Evolutionary conservation across 1,139 yeast genomes (phyloP).

Genomic region (Kazachstania sp.): DNA sequence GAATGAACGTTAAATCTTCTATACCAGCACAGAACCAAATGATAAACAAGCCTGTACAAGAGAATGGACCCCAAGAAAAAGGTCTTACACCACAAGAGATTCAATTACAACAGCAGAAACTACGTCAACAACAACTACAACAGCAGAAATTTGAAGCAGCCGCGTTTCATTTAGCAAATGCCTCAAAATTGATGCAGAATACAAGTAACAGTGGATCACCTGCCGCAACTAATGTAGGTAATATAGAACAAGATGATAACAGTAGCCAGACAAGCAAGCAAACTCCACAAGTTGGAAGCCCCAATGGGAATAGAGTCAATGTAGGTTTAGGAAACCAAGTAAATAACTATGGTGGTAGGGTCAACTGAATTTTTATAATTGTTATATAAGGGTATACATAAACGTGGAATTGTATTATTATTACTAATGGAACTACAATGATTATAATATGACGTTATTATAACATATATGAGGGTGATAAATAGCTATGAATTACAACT

Average conservation of each 20-base stretch:
- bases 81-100: conserved; percentile 29
- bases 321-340: conserved; percentile 17
- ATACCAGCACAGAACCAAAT: background rate
- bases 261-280: conserved; percentile 8
- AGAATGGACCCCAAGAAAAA: conserved; percentile 15
- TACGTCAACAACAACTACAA: conserved; percentile 33
- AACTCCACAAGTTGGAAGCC: conserved; percentile 11
- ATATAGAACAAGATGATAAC: conserved; percentile 11
- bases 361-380: conserved; percentile 11
- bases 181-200: conserved; percentile 24
- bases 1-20: no score
- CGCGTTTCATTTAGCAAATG: conserved; percentile 25
- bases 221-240: conserved; percentile 5
- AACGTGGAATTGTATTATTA: background rate
- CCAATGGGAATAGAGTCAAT: conserved; percentile 20
- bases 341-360: conserved; percentile 19
- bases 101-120: conserved; percentile 33
- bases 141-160: conserved; percentile 29
- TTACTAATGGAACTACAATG: background rate
- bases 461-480: no score
- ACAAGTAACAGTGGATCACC: conserved; percentile 10
- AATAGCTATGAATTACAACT: no score
- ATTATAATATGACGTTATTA: no score
- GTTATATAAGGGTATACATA: no score
- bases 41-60: background rate